Evolutionary conservation across 495 filamentous ascomycete species (phyloP).

Genomic region (Neurospora sp.): DNA sequence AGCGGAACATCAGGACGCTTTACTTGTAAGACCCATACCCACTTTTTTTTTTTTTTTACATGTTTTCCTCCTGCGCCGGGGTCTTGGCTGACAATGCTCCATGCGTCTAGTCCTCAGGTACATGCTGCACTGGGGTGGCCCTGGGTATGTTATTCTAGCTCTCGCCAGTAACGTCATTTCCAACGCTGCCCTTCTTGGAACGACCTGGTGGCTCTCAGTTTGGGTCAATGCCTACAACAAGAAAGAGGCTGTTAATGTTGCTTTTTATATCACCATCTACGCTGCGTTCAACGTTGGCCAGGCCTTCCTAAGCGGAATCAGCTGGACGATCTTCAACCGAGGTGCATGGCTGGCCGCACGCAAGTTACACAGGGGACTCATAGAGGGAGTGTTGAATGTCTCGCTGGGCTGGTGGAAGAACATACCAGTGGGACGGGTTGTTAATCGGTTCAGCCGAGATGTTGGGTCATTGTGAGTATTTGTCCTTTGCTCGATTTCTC

Average conservation of each 20-base stretch:
- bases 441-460: conserved; percentile 48
- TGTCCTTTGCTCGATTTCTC: background rate
- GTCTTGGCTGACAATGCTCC: background rate
- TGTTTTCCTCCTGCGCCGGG: background rate
- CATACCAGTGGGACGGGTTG: conserved; percentile 44
- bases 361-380: conserved; percentile 33
- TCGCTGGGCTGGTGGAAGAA: conserved; percentile 47
- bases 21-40: conserved; percentile 16
- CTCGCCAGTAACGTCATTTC: conserved; percentile 20
- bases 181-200: conserved; percentile 20
- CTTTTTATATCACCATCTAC: conserved; percentile 30
- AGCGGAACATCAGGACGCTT: conserved; percentile 24
- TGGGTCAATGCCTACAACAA: conserved; percentile 42
- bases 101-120: conserved; percentile 23
- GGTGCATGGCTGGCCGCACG: conserved; percentile 38
- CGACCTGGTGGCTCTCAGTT: conserved; percentile 34
- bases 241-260: conserved; percentile 22
- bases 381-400: conserved; percentile 37
- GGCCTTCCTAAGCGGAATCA: conserved; percentile 19
- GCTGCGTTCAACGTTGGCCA: conserved; percentile 23
- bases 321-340: conserved; percentile 25
- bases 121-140: conserved; percentile 27
- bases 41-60: background rate
- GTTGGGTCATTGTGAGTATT: conserved; percentile 29
- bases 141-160: conserved; percentile 20